phyloP scores from a whole-genome alignment of 495 filamentous ascomycete genomes.

The Neurospora pannonica region DNA sequence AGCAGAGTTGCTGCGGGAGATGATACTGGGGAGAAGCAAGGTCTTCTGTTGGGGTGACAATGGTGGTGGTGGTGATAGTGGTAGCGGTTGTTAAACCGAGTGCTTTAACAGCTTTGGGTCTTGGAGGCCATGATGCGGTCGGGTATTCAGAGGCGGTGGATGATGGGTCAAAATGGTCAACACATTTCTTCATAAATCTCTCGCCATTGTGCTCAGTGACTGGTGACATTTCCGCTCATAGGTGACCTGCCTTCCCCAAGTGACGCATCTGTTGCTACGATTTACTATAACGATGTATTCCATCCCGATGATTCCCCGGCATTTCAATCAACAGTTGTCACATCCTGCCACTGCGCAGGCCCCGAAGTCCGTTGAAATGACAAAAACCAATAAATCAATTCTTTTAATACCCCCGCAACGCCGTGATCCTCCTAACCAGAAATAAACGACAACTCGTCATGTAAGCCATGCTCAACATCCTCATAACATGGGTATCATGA shows the following conservation, averaged over 20 bases:
- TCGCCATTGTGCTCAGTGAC: background rate
- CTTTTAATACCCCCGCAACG: background rate
- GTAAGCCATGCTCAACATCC: background rate
- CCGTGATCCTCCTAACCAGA: background rate
- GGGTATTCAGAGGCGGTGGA: background rate
- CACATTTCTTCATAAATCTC: background rate
- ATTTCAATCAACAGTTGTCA: background rate
- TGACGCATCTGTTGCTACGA: background rate
- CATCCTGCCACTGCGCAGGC: background rate
- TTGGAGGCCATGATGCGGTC: background rate
- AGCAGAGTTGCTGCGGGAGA: background rate
- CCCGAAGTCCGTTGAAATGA: background rate
- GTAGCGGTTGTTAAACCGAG: background rate
- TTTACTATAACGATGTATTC: background rate
- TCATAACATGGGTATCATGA: background rate
- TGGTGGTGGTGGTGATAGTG: background rate
- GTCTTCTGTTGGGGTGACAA: background rate
- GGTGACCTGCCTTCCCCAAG: background rate
- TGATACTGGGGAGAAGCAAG: background rate
- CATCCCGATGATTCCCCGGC: background rate
- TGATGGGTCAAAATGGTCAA: background rate
- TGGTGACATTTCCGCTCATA: background rate
- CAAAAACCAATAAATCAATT: background rate
- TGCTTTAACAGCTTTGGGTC: background rate
- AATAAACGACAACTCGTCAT: background rate